phyloP scores from a whole-genome alignment of 2,329 filamentous ascomycete species.

The Neofusicoccum laricinum region DNA sequence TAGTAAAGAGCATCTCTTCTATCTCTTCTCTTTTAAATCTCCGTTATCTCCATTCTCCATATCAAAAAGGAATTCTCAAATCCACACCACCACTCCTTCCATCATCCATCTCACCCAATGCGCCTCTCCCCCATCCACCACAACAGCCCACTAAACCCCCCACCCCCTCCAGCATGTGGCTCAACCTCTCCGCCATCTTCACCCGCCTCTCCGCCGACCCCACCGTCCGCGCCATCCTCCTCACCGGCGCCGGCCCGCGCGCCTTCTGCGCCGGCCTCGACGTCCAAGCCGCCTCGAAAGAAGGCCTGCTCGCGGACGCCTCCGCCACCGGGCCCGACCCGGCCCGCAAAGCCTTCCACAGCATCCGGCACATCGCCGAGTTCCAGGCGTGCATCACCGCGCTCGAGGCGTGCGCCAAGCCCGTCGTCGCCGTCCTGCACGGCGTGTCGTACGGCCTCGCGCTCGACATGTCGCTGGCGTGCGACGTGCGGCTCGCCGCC shows the following conservation, averaged over 20 bases:
- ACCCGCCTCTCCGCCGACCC: conserved; percentile 67
- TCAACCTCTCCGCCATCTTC: conserved; percentile 74
- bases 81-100: not conserved
- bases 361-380: conserved; percentile 66
- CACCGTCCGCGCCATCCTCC: conserved; percentile 70
- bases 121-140: not conserved
- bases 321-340: conserved; percentile 9
- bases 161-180: conserved; percentile 66
- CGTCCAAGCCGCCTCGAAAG: conserved; percentile 65
- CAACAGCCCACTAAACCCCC: not conserved
- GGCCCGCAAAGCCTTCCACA: conserved; percentile 4
- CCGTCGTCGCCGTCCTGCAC: conserved; percentile 33
- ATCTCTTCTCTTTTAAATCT: not conserved
- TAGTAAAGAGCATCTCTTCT: too few species aligned
- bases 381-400: conserved; percentile 77
- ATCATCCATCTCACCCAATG: too few species aligned
- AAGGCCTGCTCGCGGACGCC: conserved; percentile 42
- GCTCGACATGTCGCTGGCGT: conserved; percentile 57
- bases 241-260: conserved; percentile 76
- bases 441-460: conserved; percentile 37
- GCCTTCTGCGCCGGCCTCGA: conserved; percentile 88
- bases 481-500: conserved; percentile 67
- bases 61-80: too few species aligned
- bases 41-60: too few species aligned
- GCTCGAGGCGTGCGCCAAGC: conserved; percentile 83